These are phyloP conservation scores for Vigna nakashimae DNA, from an alignment of 306 rosid genomes.

Conservation along the genomic window DNA sequence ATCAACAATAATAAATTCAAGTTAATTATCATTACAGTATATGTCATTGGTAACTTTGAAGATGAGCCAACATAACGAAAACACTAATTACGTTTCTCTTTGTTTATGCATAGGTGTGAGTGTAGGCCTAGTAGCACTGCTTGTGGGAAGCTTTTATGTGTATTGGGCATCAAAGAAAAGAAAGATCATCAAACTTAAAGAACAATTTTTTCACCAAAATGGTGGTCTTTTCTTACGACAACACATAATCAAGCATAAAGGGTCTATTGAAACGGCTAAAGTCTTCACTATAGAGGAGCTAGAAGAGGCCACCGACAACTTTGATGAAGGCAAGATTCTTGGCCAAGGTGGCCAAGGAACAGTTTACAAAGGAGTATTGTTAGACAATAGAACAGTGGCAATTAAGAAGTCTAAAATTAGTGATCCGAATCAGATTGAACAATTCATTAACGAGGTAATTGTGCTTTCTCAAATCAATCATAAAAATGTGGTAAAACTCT, in stretches of 20 bases:
- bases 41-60: neutral
- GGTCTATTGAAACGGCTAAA: conserved; percentile 4
- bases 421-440: conserved; percentile 50
- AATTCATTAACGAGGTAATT: conserved; percentile 57
- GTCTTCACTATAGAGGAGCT: conserved; percentile 49
- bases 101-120: conserved; percentile 35
- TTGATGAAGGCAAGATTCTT: conserved; percentile 29
- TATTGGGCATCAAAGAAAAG: conserved; percentile 40
- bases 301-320: conserved; percentile 53
- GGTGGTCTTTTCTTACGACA: conserved; percentile 53
- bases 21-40: neutral
- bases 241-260: conserved; percentile 32
- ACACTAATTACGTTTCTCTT: neutral
- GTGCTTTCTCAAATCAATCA: conserved; percentile 59
- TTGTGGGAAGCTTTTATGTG: conserved; percentile 36
- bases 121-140: conserved; percentile 9
- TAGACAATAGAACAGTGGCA: conserved; percentile 36
- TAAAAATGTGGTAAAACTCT: conserved; percentile 52
- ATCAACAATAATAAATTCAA: neutral
- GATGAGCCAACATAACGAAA: neutral
- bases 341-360: conserved; percentile 58
- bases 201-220: conserved; percentile 49
- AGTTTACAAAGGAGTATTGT: conserved; percentile 49
- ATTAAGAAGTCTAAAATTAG: conserved; percentile 56
- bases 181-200: conserved; percentile 41